Conservation (phyloP, 768 basidiomycete species). For the Russula griseocarnosa region DNA sequence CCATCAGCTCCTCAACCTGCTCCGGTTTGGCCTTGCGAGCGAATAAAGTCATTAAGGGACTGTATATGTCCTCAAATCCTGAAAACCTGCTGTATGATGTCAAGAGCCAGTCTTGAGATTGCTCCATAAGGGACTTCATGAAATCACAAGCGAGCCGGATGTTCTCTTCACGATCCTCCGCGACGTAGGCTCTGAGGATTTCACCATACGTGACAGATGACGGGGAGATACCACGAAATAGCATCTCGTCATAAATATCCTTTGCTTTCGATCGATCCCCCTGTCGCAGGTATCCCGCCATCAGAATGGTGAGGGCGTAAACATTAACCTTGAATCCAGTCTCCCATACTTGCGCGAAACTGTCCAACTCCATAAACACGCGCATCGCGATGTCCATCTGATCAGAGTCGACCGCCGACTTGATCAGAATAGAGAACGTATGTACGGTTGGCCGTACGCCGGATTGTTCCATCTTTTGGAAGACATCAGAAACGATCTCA, state of each 20-base stretch:
- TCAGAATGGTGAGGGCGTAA: slow-evolving; percentile 68
- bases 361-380: slow-evolving; percentile 67
- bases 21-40: slow-evolving; percentile 41
- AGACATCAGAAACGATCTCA: slow-evolving; percentile 54
- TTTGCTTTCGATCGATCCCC: slow-evolving; percentile 54
- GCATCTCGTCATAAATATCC: slow-evolving; percentile 70
- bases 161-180: slow-evolving; percentile 46
- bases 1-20: slow-evolving; percentile 55
- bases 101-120: slow-evolving; percentile 40
- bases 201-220: slow-evolving; percentile 62
- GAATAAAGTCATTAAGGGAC: slow-evolving; percentile 57
- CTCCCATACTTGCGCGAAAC: slow-evolving; percentile 38
- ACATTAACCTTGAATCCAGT: slow-evolving; percentile 45
- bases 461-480: slow-evolving; percentile 49
- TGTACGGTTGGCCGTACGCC: slow-evolving; percentile 55
- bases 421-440: slow-evolving; percentile 72
- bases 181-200: slow-evolving; percentile 60
- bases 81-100: slow-evolving; percentile 40
- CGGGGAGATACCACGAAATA: slow-evolving; percentile 57
- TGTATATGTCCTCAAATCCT: slow-evolving; percentile 53
- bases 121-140: slow-evolving; percentile 47
- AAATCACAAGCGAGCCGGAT: slow-evolving; percentile 64
- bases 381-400: slow-evolving; percentile 58
- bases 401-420: slow-evolving; percentile 74
- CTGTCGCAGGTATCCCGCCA: slow-evolving; percentile 62